phyloP scores from a whole-genome alignment of 78 protist species.

The Dictyostelium brefeldianum region DNA sequence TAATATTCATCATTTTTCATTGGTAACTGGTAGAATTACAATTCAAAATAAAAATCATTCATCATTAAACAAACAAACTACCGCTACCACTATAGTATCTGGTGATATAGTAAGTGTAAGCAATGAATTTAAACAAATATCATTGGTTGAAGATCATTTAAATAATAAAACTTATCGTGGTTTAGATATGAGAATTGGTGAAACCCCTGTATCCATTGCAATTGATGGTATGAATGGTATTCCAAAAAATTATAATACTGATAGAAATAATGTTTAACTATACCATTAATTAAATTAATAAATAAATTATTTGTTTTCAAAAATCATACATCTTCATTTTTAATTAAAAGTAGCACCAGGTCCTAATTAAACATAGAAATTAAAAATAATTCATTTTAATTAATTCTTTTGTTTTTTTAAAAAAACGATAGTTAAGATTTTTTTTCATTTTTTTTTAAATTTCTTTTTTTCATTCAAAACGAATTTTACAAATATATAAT shows the following conservation, averaged over 20 bases:
- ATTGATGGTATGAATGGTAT: slow-evolving; percentile 55
- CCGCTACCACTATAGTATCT: not conserved
- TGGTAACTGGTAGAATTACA: slow-evolving; percentile 43
- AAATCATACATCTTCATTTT: too few species aligned
- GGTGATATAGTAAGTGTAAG: not conserved
- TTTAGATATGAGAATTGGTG: slow-evolving; percentile 69
- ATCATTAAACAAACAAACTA: not conserved
- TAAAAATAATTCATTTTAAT: too few species aligned
- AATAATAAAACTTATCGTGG: slow-evolving; percentile 44
- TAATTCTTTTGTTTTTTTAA: too few species aligned
- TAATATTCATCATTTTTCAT: slow-evolving; percentile 57
- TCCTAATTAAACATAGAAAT: too few species aligned
- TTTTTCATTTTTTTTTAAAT: too few species aligned
- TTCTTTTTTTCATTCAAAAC: too few species aligned
- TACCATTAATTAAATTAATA: too few species aligned
- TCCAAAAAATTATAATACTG: slow-evolving; percentile 39
- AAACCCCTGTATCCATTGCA: slow-evolving; percentile 54
- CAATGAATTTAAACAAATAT: slow-evolving; percentile 31
- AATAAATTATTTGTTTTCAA: too few species aligned
- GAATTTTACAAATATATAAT: too few species aligned
- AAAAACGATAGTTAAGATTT: too few species aligned
- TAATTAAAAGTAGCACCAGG: too few species aligned
- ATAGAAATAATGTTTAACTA: slow-evolving; percentile 15
- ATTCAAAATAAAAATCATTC: not conserved
- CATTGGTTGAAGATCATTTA: slow-evolving; percentile 29